Evolutionary conservation across 2,329 filamentous ascomycete species (phyloP).

Genomic region (Myriosclerotinia scirpicola): DNA sequence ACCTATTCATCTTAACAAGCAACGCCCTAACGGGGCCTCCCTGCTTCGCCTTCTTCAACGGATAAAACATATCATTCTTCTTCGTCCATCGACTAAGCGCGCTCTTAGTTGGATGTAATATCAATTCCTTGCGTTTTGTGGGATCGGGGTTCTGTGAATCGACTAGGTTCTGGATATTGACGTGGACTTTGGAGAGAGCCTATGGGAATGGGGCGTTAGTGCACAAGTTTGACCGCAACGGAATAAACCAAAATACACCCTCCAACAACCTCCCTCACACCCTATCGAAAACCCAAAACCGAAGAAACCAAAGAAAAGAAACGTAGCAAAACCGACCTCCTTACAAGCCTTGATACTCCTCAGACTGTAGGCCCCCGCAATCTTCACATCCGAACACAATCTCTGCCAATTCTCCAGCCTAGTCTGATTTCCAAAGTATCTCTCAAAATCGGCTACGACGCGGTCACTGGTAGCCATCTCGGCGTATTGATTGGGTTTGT

Average conservation of each 20-base stretch:
- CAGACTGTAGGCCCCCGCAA: not conserved
- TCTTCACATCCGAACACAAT: conserved; percentile 10
- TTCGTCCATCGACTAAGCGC: not conserved
- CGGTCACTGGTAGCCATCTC: not conserved
- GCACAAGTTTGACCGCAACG: too few species aligned
- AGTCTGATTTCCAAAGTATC: not conserved
- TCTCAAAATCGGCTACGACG: not conserved
- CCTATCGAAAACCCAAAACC: not conserved
- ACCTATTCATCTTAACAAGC: not conserved
- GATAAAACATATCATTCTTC: not conserved
- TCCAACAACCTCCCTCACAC: not conserved
- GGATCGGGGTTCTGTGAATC: too few species aligned
- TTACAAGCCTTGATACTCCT: not conserved
- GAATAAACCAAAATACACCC: too few species aligned
- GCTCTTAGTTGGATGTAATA: too few species aligned
- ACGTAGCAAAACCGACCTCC: not conserved
- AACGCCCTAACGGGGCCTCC: conserved; percentile 1
- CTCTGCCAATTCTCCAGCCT: conserved; percentile 13
- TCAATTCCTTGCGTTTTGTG: too few species aligned
- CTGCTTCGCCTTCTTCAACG: not conserved
- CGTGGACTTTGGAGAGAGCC: conserved; percentile 3
- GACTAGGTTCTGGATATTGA: conserved; percentile 4
- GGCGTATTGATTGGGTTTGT: not conserved
- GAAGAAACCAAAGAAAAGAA: not conserved
- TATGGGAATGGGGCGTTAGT: not conserved